Base-by-base conservation (phyloP, 2,329 filamentous ascomycete genomes). In the Colletotrichum sp. region DNA sequence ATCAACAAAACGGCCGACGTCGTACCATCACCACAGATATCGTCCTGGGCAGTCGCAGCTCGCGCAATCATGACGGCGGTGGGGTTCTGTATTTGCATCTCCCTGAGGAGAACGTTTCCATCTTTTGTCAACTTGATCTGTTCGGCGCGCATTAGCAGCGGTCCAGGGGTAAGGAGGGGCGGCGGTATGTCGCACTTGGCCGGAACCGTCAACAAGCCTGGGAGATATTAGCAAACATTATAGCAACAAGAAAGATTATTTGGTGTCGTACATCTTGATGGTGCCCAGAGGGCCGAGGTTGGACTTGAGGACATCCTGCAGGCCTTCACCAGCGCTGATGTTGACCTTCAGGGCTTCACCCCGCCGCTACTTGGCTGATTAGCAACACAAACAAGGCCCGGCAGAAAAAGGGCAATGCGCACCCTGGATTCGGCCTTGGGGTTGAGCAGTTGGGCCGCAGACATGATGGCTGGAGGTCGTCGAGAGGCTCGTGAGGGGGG, bases 71-170 rank as follows among this genome's bases (percentile, higher is more conserved):
- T 94, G 77, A 97, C 97, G 79, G 97, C 97, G 43, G 97, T 99
- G 32, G 97, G 97, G 86, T 98, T 98, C 88, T 98, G 96, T 84
- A 98, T 98, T 92, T 98, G 96, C 92, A 94, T 94, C 85, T 94
- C 92, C 81, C 92, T 89, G 78, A 94, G 86, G 30, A 94, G 89
- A 76, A 98, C 96, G 82, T 98, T 98, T 84, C 97, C 97, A 87
- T 99, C 97, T 87, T 99, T 99, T 81, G 97, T 99, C 84, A 99
- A 91, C 89, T 99, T 99, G 89, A 99, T 99, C 92, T 97, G 80
- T 83, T 64, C 67, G 63, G 56, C 43, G 70, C 59, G 69, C 69
- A 66, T 76, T 73, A 75, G 73, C 63, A 68, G 64, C 30, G 14
- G 56, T 66, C 43, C 38, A 56, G 75, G 59, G 69, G 75, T 52